These are phyloP conservation scores for Cryphonectria nitschkei DNA, from an alignment of 2,329 filamentous ascomycete genomes.

Conservation along the genomic window DNA sequence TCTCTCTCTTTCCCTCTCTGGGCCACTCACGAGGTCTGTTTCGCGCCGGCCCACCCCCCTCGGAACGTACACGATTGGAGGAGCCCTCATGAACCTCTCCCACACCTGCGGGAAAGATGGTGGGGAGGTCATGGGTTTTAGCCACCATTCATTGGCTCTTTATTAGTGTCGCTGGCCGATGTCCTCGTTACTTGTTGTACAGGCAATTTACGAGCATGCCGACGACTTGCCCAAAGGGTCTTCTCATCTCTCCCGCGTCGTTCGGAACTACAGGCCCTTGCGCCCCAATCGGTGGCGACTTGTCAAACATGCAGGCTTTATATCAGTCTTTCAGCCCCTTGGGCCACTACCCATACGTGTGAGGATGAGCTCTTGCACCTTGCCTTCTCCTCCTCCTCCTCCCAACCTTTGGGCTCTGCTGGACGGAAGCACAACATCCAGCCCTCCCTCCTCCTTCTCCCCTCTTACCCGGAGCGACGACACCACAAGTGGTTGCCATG, in stretches of 20 bases:
- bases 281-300: slow-evolving; percentile 2
- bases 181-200: slow-evolving; percentile 1
- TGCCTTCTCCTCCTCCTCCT: not conserved
- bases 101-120: slow-evolving; percentile 12
- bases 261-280: not conserved
- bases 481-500: slow-evolving; percentile 7
- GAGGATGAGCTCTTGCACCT: not conserved
- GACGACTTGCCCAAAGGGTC: not conserved
- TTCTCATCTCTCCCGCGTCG: not conserved
- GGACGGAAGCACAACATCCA: slow-evolving; percentile 3
- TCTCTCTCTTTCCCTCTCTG: slow-evolving; percentile 15
- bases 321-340: slow-evolving; percentile 13
- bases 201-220: not conserved
- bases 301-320: slow-evolving; percentile 4
- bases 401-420: slow-evolving; percentile 3
- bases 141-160: not conserved
- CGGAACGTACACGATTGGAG: slow-evolving; percentile 23
- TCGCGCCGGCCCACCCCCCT: slow-evolving; percentile 15
- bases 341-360: not conserved
- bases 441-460: not conserved
- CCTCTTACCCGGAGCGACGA: not conserved
- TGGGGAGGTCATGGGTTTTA: not conserved
- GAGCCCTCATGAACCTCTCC: not conserved
- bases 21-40: slow-evolving; percentile 27
- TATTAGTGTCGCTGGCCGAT: not conserved